Evolutionary conservation across 2,329 filamentous ascomycete genomes (phyloP).

Genomic region (Fusarium caatingaense): DNA sequence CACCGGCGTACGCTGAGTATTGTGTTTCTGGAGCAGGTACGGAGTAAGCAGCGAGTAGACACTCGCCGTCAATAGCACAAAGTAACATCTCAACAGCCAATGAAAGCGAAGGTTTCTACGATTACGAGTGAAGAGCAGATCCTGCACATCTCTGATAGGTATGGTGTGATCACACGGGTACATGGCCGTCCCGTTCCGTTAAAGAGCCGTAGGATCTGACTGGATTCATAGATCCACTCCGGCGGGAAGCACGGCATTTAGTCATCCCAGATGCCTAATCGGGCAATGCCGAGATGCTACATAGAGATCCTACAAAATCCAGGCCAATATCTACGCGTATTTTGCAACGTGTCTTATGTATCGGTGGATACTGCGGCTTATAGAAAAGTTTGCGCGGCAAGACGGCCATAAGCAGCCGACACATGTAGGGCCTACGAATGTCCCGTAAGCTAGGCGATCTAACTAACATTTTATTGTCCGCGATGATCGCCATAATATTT

Average conservation of each 20-base stretch:
- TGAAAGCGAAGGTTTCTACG: not conserved
- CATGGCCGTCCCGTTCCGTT: not conserved
- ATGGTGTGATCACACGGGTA: not conserved
- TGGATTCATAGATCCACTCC: not conserved
- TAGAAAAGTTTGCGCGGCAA: not conserved
- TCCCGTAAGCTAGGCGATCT: not conserved
- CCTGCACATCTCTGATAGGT: not conserved
- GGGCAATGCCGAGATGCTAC: not conserved
- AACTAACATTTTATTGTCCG: not conserved
- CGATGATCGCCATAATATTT: not conserved
- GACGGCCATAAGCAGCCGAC: not conserved
- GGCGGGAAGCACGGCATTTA: not conserved
- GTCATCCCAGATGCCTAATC: not conserved
- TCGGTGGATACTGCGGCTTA: not conserved
- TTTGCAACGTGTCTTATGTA: not conserved
- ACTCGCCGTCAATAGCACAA: not conserved
- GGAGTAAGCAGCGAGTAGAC: too few species aligned
- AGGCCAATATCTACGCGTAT: not conserved
- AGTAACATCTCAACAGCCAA: not conserved
- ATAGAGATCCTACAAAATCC: not conserved
- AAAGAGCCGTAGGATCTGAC: not conserved
- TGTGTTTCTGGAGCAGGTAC: not conserved
- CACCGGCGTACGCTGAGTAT: not conserved
- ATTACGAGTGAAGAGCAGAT: not conserved
- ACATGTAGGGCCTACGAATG: not conserved